phyloP scores from a whole-genome alignment of 352 stramenopile species.

The Phytophthora aleatoria region DNA sequence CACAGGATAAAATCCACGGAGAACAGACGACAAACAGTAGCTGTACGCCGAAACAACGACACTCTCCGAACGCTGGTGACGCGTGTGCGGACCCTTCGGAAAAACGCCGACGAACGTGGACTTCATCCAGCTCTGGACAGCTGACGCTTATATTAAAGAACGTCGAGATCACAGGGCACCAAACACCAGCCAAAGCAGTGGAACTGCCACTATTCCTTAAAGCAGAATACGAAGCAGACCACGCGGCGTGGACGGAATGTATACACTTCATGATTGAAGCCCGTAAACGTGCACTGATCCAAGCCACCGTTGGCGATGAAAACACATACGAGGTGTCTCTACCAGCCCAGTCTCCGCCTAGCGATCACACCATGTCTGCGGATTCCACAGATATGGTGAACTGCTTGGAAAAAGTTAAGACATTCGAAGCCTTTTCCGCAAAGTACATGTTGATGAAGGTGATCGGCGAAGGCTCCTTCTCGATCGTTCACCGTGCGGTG shows the following conservation, averaged over 20 bases:
- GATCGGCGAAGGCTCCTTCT: slow-evolving; percentile 86
- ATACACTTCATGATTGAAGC: slow-evolving; percentile 58
- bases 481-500: slow-evolving; percentile 79
- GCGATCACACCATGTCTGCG: not conserved
- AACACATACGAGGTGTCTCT: slow-evolving; percentile 9
- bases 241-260: slow-evolving; percentile 54
- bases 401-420: slow-evolving; percentile 17
- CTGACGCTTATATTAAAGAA: slow-evolving; percentile 54
- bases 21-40: not conserved
- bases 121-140: slow-evolving; percentile 25
- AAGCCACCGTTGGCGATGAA: not conserved
- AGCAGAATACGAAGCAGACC: slow-evolving; percentile 47
- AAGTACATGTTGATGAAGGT: slow-evolving; percentile 82
- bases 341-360: not conserved
- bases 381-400: not conserved
- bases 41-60: not conserved
- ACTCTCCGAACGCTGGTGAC: not conserved
- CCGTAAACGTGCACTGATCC: slow-evolving; percentile 39
- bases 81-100: slow-evolving; percentile 4
- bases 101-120: slow-evolving; percentile 16
- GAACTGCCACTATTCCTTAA: slow-evolving; percentile 61
- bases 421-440: slow-evolving; percentile 42
- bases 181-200: slow-evolving; percentile 41
- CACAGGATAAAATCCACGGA: slow-evolving; percentile 27
- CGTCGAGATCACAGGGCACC: slow-evolving; percentile 46